These are phyloP conservation scores for Epichloe coenophiala DNA, from an alignment of 2,329 filamentous ascomycete species.

Conservation along the genomic window DNA sequence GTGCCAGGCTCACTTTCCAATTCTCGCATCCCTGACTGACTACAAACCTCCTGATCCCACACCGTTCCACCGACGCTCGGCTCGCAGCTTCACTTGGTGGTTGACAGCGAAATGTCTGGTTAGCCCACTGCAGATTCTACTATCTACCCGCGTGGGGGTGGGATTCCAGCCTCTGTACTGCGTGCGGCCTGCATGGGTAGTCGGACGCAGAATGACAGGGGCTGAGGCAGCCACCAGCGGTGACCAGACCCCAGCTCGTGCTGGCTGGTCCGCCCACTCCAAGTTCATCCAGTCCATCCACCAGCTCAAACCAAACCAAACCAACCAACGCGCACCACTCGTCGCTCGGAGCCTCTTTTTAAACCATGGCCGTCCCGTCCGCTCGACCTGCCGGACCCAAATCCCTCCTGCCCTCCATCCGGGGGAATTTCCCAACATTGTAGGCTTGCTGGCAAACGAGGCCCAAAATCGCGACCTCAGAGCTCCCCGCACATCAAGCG, in stretches of 20 bases:
- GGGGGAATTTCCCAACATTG: neutral
- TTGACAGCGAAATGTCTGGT: too few relatives aligned
- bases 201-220: constrained; percentile 1
- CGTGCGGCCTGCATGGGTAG: constrained; percentile 1
- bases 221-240: neutral
- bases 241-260: neutral
- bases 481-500: constrained; percentile 5
- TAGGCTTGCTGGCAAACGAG: constrained; percentile 11
- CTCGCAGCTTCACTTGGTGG: too few relatives aligned
- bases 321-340: constrained; percentile 8
- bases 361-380: constrained; percentile 15
- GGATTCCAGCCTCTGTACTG: neutral
- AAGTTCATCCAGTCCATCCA: neutral
- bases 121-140: too few relatives aligned
- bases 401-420: constrained; percentile 7
- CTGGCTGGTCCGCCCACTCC: neutral
- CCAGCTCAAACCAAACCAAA: neutral
- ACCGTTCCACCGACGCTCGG: too few relatives aligned
- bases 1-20: too few relatives aligned
- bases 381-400: constrained; percentile 10
- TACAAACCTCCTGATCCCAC: too few relatives aligned
- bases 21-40: too few relatives aligned
- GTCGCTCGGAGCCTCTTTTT: constrained; percentile 15
- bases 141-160: neutral
- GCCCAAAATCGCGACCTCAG: constrained; percentile 10